Conservation (phyloP, 441 rosid species). For the Oxalis stricta region DNA sequence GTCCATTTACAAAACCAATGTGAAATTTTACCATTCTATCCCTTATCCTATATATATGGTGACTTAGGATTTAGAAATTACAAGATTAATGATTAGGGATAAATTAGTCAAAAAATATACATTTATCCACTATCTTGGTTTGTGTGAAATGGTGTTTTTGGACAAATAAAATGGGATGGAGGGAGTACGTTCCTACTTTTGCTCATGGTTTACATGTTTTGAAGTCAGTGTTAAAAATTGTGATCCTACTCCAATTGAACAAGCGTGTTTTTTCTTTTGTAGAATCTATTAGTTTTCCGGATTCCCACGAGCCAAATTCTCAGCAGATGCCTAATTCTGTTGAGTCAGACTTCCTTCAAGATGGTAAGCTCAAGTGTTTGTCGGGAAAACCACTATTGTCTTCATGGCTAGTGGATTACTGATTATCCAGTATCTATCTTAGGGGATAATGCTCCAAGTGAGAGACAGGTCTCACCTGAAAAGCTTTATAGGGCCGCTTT, state of each 20-base stretch:
- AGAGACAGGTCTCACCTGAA: constrained; percentile 43
- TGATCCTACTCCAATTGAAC: background rate
- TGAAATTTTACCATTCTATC: too few species aligned
- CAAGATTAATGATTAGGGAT: too few species aligned
- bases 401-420: constrained; percentile 18
- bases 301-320: constrained; percentile 37
- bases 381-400: background rate
- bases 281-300: constrained; percentile 34
- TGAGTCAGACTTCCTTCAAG: constrained; percentile 37
- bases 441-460: constrained; percentile 37
- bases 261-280: background rate
- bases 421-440: constrained; percentile 14
- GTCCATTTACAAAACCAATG: too few species aligned
- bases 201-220: too few species aligned
- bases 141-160: too few species aligned
- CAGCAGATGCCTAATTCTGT: constrained; percentile 34
- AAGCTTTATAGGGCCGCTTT: constrained; percentile 56
- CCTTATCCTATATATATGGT: too few species aligned
- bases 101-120: too few species aligned
- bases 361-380: constrained; percentile 29
- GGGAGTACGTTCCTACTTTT: too few species aligned
- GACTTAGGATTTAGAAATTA: too few species aligned
- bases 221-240: background rate
- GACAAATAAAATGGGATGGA: constrained; percentile 1
- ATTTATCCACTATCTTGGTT: too few species aligned